Evolutionary conservation across 352 stramenopile genomes (phyloP).

Genomic region (Aphanomyces cochlioides): DNA sequence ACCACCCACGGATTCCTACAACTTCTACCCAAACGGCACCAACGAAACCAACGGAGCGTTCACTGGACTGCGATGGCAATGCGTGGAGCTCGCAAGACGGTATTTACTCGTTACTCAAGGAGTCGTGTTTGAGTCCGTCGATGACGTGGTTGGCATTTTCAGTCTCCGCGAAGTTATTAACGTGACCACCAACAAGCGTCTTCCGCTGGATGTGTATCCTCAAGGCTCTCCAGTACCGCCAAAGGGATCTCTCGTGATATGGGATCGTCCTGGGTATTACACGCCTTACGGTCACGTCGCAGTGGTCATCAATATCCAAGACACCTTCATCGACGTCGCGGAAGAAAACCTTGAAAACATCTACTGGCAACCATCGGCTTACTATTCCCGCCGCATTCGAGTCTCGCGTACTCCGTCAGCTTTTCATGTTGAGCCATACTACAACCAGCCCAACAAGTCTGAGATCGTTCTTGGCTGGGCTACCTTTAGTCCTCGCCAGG

Average conservation of each 20-base stretch:
- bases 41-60: slow-evolving; percentile 18
- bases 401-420: slow-evolving; percentile 5
- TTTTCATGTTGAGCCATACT: slow-evolving; percentile 18
- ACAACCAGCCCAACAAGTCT: neutral
- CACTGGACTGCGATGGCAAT: slow-evolving; percentile 27
- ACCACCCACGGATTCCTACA: neutral
- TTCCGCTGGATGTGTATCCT: slow-evolving; percentile 3
- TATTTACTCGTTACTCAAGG: slow-evolving; percentile 22
- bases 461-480: slow-evolving; percentile 27
- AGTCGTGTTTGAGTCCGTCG: slow-evolving; percentile 24
- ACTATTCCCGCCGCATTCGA: slow-evolving; percentile 20
- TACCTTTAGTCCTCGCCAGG: slow-evolving; percentile 1
- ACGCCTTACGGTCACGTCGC: slow-evolving; percentile 23
- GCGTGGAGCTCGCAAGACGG: slow-evolving; percentile 23
- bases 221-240: slow-evolving; percentile 17
- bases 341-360: slow-evolving; percentile 28
- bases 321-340: slow-evolving; percentile 23
- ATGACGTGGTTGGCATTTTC: slow-evolving; percentile 23
- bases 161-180: slow-evolving; percentile 6
- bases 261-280: slow-evolving; percentile 6
- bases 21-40: slow-evolving; percentile 24
- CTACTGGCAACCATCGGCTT: neutral
- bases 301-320: slow-evolving; percentile 22
- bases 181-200: neutral
- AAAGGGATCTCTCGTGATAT: slow-evolving; percentile 20